Conservation (phyloP, 2,329 filamentous ascomycete genomes). For the Fusarium sterilihyphosum region DNA sequence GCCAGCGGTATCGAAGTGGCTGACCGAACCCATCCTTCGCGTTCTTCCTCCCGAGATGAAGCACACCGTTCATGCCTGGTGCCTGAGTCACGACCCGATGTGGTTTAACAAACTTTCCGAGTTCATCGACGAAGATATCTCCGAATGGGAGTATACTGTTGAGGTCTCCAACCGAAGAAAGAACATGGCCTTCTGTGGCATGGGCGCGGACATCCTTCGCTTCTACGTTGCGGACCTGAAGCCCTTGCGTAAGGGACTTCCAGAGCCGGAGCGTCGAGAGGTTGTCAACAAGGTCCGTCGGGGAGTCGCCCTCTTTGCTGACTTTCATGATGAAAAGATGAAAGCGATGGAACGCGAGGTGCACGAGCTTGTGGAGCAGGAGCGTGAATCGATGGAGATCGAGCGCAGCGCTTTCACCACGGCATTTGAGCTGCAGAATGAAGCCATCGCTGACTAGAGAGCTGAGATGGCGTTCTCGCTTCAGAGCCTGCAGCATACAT, state of each 20-base stretch:
- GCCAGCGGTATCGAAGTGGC: neutral
- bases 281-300: neutral
- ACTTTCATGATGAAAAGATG: neutral
- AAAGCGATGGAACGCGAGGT: neutral
- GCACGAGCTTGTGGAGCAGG: accelerated
- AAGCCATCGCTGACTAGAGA: neutral
- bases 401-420: neutral
- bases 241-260: neutral
- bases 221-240: neutral
- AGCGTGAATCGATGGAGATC: neutral
- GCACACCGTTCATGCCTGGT: neutral
- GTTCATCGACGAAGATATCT: neutral
- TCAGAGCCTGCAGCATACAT: neutral
- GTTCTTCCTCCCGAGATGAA: neutral
- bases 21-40: neutral
- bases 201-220: neutral
- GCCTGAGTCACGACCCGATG: neutral
- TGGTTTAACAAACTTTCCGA: neutral
- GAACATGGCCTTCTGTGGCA: neutral
- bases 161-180: neutral
- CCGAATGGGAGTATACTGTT: neutral
- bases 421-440: neutral
- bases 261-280: neutral
- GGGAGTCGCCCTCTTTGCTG: neutral
- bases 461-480: neutral